These are phyloP conservation scores for Aspergillus campestris DNA, from an alignment of 495 filamentous ascomycete species.

Conservation along the genomic window DNA sequence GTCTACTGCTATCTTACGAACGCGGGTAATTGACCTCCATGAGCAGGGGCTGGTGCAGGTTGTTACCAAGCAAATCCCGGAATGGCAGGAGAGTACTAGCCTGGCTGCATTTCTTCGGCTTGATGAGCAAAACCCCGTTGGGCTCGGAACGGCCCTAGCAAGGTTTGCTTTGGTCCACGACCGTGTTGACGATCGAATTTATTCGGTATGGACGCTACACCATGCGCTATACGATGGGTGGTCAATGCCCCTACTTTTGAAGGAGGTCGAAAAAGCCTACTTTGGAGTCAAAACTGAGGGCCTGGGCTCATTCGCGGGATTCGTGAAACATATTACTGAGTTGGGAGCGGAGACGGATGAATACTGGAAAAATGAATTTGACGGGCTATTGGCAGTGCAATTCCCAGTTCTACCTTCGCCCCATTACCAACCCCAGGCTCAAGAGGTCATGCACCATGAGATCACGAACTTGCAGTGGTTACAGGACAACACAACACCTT, in stretches of 20 bases:
- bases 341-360: too few species aligned
- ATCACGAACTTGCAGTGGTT: too few species aligned
- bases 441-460: too few species aligned
- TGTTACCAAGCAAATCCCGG: constrained; percentile 27
- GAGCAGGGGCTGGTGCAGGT: constrained; percentile 31
- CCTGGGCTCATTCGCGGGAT: too few species aligned
- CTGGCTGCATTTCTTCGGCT: constrained; percentile 24
- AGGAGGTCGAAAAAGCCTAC: too few species aligned
- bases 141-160: constrained; percentile 38
- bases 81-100: constrained; percentile 23
- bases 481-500: too few species aligned
- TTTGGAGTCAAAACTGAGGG: too few species aligned
- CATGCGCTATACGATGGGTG: constrained; percentile 57
- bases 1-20: constrained; percentile 40
- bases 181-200: not conserved
- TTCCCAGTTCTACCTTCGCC: too few species aligned
- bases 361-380: too few species aligned
- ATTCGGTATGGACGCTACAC: constrained; percentile 48
- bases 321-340: too few species aligned
- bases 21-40: constrained; percentile 32
- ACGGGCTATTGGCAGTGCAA: too few species aligned
- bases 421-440: too few species aligned
- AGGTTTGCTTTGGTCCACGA: constrained; percentile 32
- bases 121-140: constrained; percentile 31
- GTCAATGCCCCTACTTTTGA: constrained; percentile 41